Percentiles rank a stretch among this genome's conserved stretches.
These are phyloP conservation scores for Debaryomycetaceae sp. DNA, from an alignment of 1,139 yeast species.

Conservation along the genomic window DNA sequence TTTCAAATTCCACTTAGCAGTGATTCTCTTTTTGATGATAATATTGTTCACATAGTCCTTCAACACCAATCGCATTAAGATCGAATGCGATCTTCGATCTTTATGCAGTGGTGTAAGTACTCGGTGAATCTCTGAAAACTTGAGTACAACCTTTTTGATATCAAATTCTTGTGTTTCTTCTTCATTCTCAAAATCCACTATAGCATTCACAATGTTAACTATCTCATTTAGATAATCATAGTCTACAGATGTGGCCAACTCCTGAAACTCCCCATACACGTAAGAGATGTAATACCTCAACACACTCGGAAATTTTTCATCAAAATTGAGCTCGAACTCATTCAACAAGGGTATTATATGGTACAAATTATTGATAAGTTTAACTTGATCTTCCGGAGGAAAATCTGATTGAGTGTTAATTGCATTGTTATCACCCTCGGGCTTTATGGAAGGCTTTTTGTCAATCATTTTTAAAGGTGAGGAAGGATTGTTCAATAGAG, in stretches of 20 bases:
- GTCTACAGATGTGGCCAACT: conserved; percentile 17
- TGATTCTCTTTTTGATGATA: conserved; percentile 6
- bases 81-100: conserved; percentile 11
- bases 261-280: conserved; percentile 18
- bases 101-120: conserved; percentile 7
- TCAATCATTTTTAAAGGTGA: neutral
- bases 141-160: conserved; percentile 20
- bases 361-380: conserved; percentile 15
- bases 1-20: conserved; percentile 12
- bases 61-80: conserved; percentile 28
- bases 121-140: conserved; percentile 21
- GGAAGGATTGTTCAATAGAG: neutral
- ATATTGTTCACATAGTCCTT: conserved; percentile 10
- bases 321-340: conserved; percentile 28
- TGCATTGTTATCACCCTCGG: neutral
- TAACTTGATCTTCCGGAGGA: conserved; percentile 14
- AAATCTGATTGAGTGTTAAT: conserved; percentile 3
- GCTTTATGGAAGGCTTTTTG: neutral
- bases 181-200: conserved; percentile 30
- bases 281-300: conserved; percentile 21
- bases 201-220: conserved; percentile 18
- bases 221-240: conserved; percentile 21
- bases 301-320: conserved; percentile 19
- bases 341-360: conserved; percentile 29
- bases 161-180: conserved; percentile 18